Conservation (phyloP, 2,329 filamentous ascomycete species). For the Paecilomyces sp. region DNA sequence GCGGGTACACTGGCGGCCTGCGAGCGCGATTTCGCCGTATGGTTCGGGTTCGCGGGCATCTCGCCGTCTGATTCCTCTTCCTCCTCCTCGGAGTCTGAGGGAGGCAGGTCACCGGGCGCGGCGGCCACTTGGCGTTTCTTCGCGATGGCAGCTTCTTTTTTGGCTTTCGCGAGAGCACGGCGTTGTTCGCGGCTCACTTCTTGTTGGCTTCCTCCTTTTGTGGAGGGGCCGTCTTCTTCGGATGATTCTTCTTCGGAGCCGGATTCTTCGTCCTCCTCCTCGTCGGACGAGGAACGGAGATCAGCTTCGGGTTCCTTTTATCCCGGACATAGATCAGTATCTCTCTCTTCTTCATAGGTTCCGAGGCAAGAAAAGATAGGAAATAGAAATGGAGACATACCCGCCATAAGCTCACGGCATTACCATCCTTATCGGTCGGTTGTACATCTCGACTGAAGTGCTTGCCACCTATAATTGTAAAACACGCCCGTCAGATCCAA, state of each 20-base stretch:
- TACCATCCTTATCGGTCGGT: conserved; percentile 82
- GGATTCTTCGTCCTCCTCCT: conserved; percentile 48
- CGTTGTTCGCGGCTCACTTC: conserved; percentile 78
- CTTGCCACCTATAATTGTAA: conserved; percentile 65
- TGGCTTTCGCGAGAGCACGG: conserved; percentile 77
- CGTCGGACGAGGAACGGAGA: conserved; percentile 27
- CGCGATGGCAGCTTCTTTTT: conserved; percentile 82
- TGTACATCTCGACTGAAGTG: conserved; percentile 89
- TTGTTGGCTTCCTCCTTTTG: conserved; percentile 34
- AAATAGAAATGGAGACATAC: conserved; percentile 36
- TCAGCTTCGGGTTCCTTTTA: conserved; percentile 29
- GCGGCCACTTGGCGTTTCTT: conserved; percentile 64
- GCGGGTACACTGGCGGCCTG: conserved; percentile 61
- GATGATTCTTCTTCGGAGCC: conserved; percentile 40
- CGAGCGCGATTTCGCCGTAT: conserved; percentile 59
- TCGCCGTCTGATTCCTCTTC: conserved; percentile 30
- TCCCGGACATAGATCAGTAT: background rate
- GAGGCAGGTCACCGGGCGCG: conserved; percentile 78
- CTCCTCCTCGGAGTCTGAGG: conserved; percentile 61
- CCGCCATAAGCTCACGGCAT: conserved; percentile 82
- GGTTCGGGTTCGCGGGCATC: conserved; percentile 80
- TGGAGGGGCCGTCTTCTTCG: conserved; percentile 43
- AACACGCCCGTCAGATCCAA: background rate
- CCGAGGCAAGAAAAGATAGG: background rate
- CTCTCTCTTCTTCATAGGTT: conserved; percentile 3